phyloP scores from a whole-genome alignment of 225 moss, liverwort and hornwort species.

The Climacium dendroides region DNA sequence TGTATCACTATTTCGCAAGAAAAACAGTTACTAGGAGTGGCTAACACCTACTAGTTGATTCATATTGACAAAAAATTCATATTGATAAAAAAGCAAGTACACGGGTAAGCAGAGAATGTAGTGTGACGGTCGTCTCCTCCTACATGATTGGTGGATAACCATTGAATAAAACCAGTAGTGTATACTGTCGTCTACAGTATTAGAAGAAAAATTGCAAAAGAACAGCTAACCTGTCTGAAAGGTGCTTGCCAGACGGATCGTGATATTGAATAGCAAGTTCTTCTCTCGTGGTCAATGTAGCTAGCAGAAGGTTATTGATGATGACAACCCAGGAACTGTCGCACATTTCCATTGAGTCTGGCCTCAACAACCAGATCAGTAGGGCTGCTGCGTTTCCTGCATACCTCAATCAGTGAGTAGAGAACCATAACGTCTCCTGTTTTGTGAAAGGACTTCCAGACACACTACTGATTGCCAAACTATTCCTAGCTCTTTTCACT shows the following conservation, averaged over 20 bases:
- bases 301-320: conserved; percentile 19
- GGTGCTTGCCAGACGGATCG: conserved; percentile 11
- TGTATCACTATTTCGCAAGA: not conserved
- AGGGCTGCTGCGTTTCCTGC: conserved; percentile 30
- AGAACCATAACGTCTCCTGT: not conserved
- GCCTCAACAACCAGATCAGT: conserved; percentile 22
- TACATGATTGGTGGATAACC: not conserved
- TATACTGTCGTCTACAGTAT: not conserved
- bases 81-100: not conserved
- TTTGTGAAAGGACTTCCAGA: not conserved
- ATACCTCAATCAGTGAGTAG: not conserved
- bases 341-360: conserved; percentile 4
- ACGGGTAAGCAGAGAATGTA: not conserved
- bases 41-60: not conserved
- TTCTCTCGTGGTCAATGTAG: conserved; percentile 14
- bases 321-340: conserved; percentile 18
- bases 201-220: not conserved
- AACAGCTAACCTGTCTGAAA: conserved; percentile 16
- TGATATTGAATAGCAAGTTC: conserved; percentile 2
- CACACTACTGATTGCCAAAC: not conserved
- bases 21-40: not conserved
- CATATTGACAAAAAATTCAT: not conserved
- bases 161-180: not conserved
- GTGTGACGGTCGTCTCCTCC: not conserved
- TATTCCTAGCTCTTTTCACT: not conserved